Evolutionary conservation across 1,284 basidiomycete species (phyloP).

Genomic region (Ceratobasidium sp.): DNA sequence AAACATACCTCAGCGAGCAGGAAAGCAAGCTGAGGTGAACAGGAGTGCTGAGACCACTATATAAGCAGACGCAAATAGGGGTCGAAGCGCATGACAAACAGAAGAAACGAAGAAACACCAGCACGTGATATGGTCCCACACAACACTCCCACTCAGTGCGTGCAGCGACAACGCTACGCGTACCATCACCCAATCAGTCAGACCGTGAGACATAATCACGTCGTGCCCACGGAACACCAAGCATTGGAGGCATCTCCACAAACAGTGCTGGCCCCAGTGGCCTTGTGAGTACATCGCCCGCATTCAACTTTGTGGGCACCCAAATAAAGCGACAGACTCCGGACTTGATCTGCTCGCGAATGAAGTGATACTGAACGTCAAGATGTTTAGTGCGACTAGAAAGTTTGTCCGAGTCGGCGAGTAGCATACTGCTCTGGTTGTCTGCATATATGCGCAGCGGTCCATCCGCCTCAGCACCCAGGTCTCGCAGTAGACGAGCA

Average conservation of each 20-base stretch:
- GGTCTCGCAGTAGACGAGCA: slow-evolving; percentile 37
- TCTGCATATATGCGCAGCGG: slow-evolving; percentile 51
- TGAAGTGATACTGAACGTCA: slow-evolving; percentile 8
- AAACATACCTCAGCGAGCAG: too few species aligned
- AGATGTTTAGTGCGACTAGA: slow-evolving; percentile 55
- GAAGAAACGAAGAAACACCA: too few species aligned
- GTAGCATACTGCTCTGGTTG: slow-evolving; percentile 52
- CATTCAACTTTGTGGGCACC: slow-evolving; percentile 44
- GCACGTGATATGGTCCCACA: too few species aligned
- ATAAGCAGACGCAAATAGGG: too few species aligned
- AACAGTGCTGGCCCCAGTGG: slow-evolving; percentile 22
- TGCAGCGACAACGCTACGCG: neutral
- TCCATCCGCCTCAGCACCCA: neutral
- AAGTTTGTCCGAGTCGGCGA: slow-evolving; percentile 51
- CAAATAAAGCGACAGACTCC: slow-evolving; percentile 10
- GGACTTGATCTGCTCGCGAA: slow-evolving; percentile 51
- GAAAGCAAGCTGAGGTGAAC: too few species aligned
- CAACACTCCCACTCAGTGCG: too few species aligned
- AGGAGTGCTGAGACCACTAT: too few species aligned
- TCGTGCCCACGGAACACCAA: slow-evolving; percentile 22
- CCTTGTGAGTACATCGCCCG: slow-evolving; percentile 48
- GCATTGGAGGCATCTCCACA: slow-evolving; percentile 11
- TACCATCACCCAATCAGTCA: neutral
- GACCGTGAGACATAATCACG: neutral
- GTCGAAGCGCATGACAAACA: too few species aligned